Conservation (phyloP, 306 rosid species). For the Cucumis melo region DNA sequence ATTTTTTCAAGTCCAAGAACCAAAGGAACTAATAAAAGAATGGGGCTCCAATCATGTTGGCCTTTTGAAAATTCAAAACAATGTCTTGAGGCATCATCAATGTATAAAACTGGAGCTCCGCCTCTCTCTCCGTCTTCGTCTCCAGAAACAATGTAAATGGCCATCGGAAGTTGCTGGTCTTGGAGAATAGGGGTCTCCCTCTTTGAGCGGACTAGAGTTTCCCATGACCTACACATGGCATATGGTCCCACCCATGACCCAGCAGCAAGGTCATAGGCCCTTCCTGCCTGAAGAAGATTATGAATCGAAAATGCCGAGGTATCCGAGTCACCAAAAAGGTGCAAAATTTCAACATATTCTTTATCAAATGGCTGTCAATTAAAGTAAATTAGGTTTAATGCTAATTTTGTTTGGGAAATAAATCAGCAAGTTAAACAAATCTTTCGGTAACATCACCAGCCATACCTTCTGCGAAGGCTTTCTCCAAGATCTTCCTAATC, state of each 20-base stretch:
- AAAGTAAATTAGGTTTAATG: background rate
- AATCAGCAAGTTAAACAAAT: background rate
- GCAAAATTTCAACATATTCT: conserved; percentile 54
- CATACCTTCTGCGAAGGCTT: conserved; percentile 47
- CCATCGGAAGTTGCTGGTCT: conserved; percentile 72
- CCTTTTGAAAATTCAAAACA: conserved; percentile 59
- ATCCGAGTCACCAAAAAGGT: conserved; percentile 74
- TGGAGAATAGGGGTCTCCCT: conserved; percentile 32
- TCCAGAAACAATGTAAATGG: conserved; percentile 87
- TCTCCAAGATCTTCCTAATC: conserved; percentile 84
- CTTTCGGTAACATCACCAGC: conserved; percentile 1
- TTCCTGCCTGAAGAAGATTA: conserved; percentile 84
- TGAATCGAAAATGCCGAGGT: conserved; percentile 63
- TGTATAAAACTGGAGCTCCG: conserved; percentile 91
- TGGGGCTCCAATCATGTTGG: conserved; percentile 58
- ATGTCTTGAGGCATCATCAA: conserved; percentile 62
- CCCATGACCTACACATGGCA: conserved; percentile 99
- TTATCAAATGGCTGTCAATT: conserved; percentile 49
- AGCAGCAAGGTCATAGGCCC: conserved; percentile 68
- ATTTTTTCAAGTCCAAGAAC: conserved; percentile 97
- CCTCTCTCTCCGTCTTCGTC: conserved; percentile 99
- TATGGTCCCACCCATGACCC: conserved; percentile 99
- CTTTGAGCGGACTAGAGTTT: conserved; percentile 47
- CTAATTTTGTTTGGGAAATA: background rate
- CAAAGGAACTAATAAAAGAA: conserved; percentile 89